Evolutionary conservation across 345 rosid genomes (phyloP), one percentile per base, ranked within the genome.

Genomic region (Stellera chamaejasme): DNA sequence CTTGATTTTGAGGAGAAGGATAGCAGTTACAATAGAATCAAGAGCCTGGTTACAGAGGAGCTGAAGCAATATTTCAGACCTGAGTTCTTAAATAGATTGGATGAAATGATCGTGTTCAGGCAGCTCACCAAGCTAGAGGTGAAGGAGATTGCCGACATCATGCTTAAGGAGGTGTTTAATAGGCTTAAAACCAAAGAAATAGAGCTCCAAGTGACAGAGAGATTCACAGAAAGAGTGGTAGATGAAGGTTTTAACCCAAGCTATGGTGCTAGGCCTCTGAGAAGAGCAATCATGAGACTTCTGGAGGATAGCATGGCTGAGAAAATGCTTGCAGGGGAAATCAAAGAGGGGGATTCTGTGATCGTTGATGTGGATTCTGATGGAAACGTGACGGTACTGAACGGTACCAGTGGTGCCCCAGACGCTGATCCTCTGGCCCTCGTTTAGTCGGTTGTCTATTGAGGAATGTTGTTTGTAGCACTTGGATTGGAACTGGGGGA

Each of bases 261-360:
- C 63, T 94, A 94, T 13, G 99, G 99, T 1, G 99, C 99, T 0
- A 83, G 97, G 74, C 97, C 99, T 49, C 69, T 94, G 52, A 77
- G 99, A 74, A 79, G 99, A 69, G 99, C 97, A 16, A 85, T 94
- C 0, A 90, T 87, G 97, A 82, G 96, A 69, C 84, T 90, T 15
- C 71, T 94, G 46, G 99, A 94, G 66, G 99, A 94, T 69, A 82
- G 88, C 64, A 83, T 94, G 99, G 99, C 97, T 2, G 99, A 94
- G 87, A 93, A 93, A 69, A 87, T 93, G 99, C 97, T 94, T 16
- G 77, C 87, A 15, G 72, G 95, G 61, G 97, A 90, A 59, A 94
- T 94, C 64, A 94, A 85, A 57, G 95, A 90, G 45, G 96, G 99
- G 6, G 96, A 90, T 61, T 90, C 90, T 0, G 97, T 90, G 10